Evolutionary conservation across 331 rosid species (phyloP).

Genomic region (Prunus yedoensis): DNA sequence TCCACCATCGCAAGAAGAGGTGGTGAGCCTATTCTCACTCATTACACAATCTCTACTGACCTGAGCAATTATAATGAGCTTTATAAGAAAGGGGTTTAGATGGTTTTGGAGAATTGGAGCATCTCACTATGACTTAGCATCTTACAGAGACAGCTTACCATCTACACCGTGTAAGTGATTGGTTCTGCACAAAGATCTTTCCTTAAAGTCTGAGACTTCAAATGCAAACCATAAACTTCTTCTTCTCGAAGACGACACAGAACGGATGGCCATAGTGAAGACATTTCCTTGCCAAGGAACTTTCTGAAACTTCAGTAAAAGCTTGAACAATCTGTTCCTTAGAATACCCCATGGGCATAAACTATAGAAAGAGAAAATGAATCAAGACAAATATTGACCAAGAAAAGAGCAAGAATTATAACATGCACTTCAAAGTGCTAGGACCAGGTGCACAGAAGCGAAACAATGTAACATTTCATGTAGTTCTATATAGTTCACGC

Average conservation of each 20-base stretch:
- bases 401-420: neutral
- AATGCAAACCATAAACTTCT: constrained; percentile 61
- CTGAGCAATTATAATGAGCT: constrained; percentile 36
- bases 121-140: constrained; percentile 6
- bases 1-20: constrained; percentile 36
- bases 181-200: constrained; percentile 17
- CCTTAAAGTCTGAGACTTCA: constrained; percentile 34
- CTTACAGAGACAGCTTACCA: constrained; percentile 19
- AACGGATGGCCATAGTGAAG: constrained; percentile 79
- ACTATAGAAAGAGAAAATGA: constrained; percentile 40
- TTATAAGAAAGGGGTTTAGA: neutral
- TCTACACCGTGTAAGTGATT: constrained; percentile 25
- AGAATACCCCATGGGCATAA: constrained; percentile 72
- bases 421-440: constrained; percentile 1
- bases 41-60: constrained; percentile 38
- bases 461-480: neutral
- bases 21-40: constrained; percentile 31
- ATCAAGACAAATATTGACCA: neutral
- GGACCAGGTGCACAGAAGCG: neutral
- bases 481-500: too few species aligned
- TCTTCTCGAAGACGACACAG: constrained; percentile 75
- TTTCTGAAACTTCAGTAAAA: constrained; percentile 52
- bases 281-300: constrained; percentile 55
- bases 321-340: constrained; percentile 63
- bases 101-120: constrained; percentile 4